Base-by-base conservation (phyloP, 805 yeast species). In the Maudiozyma serrabonitensis region DNA sequence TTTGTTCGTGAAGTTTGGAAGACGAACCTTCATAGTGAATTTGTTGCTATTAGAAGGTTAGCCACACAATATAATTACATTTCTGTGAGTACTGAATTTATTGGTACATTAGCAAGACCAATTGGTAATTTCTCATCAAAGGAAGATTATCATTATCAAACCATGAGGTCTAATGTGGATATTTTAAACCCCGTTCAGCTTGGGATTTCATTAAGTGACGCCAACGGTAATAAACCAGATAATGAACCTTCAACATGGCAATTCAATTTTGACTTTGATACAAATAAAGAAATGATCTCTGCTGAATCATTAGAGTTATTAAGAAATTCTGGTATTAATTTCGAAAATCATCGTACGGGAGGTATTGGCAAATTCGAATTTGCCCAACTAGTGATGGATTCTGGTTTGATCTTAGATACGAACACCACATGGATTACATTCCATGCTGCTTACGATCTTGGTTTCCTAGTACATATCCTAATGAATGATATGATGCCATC, bases 61-160 rank as follows among this genome's bases (percentile, higher is more conserved):
- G 72, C 81, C 41, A 76, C 75, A 51, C 63, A 59, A 37, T 81
- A 76, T 57, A 76, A 80, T 49, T 72, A 74, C 56, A 76, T 84
- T 25, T 76, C 87, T 2, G 77, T 89, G 51, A 90, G 89, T 57
- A 89, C 95, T 44, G 98, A 93, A 66, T 89, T 93, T 62, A 96
- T 96, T 0, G 99, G 99, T 0, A 87, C 95, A 21, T 84, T 91
- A 26, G 96, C 96, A 2, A 78, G 99, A 58, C 99, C 99, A 15
- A 86, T 93, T 52, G 99, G 99, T 18, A 80, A 87, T 18, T 93
- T 93, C 69, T 80, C 87, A 58, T 81, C 93, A 2, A 86, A 93
- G 15, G 76, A 84, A 23, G 98, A 93, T 66, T 93, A 89, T 67
- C 98, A 93, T 66, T 93, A 91, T 63, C 99, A 93, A 67, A 91